Evolutionary conservation across 208 protist genomes (phyloP).

Genomic region (Wallacemonas sp.): DNA sequence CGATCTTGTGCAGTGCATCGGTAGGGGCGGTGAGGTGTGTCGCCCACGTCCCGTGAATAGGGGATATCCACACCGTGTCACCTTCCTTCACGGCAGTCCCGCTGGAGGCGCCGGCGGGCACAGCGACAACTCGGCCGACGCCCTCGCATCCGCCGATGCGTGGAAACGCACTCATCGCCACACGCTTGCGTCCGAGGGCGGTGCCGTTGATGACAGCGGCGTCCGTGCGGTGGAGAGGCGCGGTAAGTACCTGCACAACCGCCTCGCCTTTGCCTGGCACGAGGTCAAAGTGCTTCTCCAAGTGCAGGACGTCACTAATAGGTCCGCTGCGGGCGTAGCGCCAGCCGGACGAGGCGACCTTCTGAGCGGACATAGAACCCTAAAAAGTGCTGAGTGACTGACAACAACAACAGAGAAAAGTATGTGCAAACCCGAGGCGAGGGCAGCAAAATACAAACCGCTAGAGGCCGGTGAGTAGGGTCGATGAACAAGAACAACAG

Average conservation of each 20-base stretch:
- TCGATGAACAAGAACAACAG: not conserved
- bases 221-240: conserved; percentile 64
- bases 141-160: conserved; percentile 68
- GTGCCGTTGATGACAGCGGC: conserved; percentile 72
- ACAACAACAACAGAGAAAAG: conserved; percentile 7
- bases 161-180: conserved; percentile 32
- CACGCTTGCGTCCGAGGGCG: conserved; percentile 47
- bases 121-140: conserved; percentile 47
- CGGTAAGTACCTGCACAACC: conserved; percentile 57
- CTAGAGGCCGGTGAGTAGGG: not conserved
- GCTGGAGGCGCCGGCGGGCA: conserved; percentile 7
- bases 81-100: conserved; percentile 49
- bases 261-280: conserved; percentile 40
- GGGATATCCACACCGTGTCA: conserved; percentile 73
- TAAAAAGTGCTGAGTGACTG: not conserved
- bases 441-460: not conserved
- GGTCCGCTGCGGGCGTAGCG: conserved; percentile 65
- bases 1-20: conserved; percentile 51
- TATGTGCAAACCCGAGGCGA: not conserved
- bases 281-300: conserved; percentile 49
- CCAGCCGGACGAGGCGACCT: conserved; percentile 61
- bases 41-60: conserved; percentile 69
- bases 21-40: conserved; percentile 39
- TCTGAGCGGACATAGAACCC: conserved; percentile 35
- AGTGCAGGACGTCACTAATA: conserved; percentile 41